phyloP scores from a whole-genome alignment of 1,284 basidiomycete genomes.

The Boletus semigastroideus region DNA sequence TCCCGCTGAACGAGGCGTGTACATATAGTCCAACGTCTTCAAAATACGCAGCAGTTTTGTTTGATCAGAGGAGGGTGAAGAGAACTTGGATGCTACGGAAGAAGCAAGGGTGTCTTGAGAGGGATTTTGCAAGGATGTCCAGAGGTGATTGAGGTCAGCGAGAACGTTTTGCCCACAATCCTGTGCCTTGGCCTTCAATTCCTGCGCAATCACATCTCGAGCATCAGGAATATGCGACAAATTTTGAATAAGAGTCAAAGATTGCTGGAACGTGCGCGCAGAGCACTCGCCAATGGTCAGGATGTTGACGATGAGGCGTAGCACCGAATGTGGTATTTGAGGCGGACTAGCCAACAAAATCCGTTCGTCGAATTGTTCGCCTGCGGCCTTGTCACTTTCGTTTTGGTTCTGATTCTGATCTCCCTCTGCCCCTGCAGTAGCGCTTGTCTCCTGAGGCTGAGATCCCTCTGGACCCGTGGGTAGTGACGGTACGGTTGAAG shows the following conservation, averaged over 20 bases:
- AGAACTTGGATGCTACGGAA: conserved; percentile 82
- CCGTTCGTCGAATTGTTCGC: conserved; percentile 56
- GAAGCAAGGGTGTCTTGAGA: conserved; percentile 59
- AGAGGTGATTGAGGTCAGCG: conserved; percentile 76
- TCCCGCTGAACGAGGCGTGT: conserved; percentile 63
- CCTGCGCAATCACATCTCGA: conserved; percentile 83
- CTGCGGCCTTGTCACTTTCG: conserved; percentile 26
- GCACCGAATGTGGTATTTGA: conserved; percentile 75
- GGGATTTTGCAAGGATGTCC: conserved; percentile 56
- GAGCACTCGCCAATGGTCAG: conserved; percentile 93
- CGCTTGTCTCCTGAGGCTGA: conserved; percentile 16
- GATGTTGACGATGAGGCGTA: conserved; percentile 91
- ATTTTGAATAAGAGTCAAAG: conserved; percentile 86
- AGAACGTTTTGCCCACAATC: conserved; percentile 78
- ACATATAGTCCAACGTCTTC: conserved; percentile 96
- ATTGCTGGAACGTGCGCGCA: conserved; percentile 91
- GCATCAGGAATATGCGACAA: conserved; percentile 85
- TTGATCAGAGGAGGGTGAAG: conserved; percentile 88
- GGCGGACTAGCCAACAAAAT: conserved; percentile 72
- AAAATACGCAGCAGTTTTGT: conserved; percentile 90
- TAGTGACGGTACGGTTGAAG: conserved; percentile 8
- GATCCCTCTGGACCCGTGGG: conserved; percentile 10
- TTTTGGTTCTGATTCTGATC: conserved; percentile 33
- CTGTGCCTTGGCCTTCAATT: conserved; percentile 82
- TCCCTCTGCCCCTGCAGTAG: conserved; percentile 16